Conservation (phyloP, 768 basidiomycete genomes). For the Trametes punicea region DNA sequence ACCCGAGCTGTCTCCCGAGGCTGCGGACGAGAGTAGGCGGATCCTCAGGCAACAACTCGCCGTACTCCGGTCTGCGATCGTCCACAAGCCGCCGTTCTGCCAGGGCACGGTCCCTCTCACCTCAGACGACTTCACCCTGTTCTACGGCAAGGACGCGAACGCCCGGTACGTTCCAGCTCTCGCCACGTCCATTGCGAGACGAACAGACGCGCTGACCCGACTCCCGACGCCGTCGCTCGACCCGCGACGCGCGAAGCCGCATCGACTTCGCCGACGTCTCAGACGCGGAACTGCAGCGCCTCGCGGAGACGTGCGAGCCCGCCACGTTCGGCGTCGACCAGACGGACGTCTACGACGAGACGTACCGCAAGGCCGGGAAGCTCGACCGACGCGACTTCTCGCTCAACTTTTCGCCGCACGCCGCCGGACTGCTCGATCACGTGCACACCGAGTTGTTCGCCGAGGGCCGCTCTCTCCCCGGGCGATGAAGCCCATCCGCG, state of each 20-base stretch:
- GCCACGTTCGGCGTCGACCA: slow-evolving; percentile 40
- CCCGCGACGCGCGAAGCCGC: background rate
- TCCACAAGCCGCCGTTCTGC: slow-evolving; percentile 15
- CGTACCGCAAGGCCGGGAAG: slow-evolving; percentile 45
- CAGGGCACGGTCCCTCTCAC: slow-evolving; percentile 14
- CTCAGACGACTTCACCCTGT: slow-evolving; percentile 3
- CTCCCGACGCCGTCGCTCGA: too few species aligned
- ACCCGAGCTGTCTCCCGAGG: too few species aligned
- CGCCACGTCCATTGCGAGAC: background rate
- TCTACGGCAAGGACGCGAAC: slow-evolving; percentile 6
- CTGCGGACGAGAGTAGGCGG: background rate
- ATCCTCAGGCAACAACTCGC: background rate
- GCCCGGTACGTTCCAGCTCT: background rate
- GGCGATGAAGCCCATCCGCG: slow-evolving; percentile 20
- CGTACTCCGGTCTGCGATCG: slow-evolving; percentile 1
- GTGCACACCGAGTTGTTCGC: slow-evolving; percentile 26
- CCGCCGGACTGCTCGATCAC: slow-evolving; percentile 28
- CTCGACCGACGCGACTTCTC: slow-evolving; percentile 37
- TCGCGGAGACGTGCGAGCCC: slow-evolving; percentile 36
- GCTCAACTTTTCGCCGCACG: slow-evolving; percentile 30
- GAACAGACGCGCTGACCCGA: background rate
- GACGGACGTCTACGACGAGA: slow-evolving; percentile 40
- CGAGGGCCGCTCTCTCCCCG: slow-evolving; percentile 15
- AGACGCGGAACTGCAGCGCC: slow-evolving; percentile 22
- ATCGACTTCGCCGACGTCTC: slow-evolving; percentile 14